Conservation (phyloP, 2,329 filamentous ascomycete species). For the Paramyrothecium sp. region DNA sequence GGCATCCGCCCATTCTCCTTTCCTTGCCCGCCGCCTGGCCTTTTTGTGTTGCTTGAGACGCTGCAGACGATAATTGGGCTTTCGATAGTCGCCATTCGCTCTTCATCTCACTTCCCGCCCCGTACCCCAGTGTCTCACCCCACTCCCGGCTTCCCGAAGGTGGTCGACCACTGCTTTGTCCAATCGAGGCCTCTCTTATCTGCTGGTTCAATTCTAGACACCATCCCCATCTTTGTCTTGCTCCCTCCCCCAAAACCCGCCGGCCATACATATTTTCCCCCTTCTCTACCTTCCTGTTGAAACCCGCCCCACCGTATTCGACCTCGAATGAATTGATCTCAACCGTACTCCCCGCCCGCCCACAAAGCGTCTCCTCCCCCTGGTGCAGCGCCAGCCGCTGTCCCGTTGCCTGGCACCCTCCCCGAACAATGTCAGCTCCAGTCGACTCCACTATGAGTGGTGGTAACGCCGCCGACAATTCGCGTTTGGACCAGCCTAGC, state of each 20-base stretch:
- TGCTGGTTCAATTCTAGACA: neutral
- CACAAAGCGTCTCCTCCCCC: constrained; percentile 13
- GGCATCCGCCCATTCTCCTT: no score
- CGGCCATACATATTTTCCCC: neutral
- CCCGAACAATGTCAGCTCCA: constrained; percentile 26
- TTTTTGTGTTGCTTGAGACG: no score
- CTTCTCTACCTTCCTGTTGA: neutral
- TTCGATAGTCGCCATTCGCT: neutral
- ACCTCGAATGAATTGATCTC: constrained; percentile 16
- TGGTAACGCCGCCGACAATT: constrained; percentile 24
- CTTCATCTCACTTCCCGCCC: neutral
- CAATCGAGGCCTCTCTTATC: neutral
- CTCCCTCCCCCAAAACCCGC: neutral
- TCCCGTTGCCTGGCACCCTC: constrained; percentile 14
- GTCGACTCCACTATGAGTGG: constrained; percentile 29
- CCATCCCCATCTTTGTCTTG: neutral
- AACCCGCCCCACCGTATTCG: neutral
- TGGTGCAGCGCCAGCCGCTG: constrained; percentile 21
- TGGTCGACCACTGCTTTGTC: neutral
- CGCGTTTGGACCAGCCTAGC: constrained; percentile 29
- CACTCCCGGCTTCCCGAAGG: neutral
- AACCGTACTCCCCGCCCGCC: constrained; percentile 6
- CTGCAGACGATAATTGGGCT: neutral
- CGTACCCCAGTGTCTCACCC: neutral
- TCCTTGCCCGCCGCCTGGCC: no score